Base-by-base conservation (phyloP, 495 filamentous ascomycete genomes). In the Penicillium bialowiezense region DNA sequence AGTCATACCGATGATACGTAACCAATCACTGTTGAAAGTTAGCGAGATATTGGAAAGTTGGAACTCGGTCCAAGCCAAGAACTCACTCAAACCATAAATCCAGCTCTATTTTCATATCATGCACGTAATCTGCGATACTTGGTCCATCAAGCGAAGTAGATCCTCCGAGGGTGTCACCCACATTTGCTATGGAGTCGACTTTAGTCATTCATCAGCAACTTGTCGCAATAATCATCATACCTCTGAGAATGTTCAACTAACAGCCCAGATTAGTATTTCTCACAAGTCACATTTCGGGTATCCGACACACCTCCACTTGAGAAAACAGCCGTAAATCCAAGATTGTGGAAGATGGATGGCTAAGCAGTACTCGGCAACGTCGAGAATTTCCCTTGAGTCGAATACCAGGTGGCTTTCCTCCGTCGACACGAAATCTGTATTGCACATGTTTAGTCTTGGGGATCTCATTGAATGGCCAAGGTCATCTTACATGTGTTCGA, bases 261-360 rank as follows among this genome's bases (percentile, higher is more conserved):
- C 14, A 19, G 14, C 24, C 13, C 12, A 13, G 13, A 29, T 64
- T 28, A 64, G 56, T 37, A 40, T 20, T 12, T 10, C 1, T n/a
- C n/a, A n/a, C 31, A 1, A 7, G 10, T 10, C 9, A 1, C 20
- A 10, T 13, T 38, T 19, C 3, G 13, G 18, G 10, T 18, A 21
- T 10, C 12, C 3, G 9, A 40, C 48, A 43, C 54, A 79, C 71
- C 66, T 79, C 76, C 15, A 79, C 72, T 45, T 79, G 76, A 37
- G 76, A 72, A 24, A 77, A 68, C 5, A 79, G 39, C 20, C 76
- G 68, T n/a, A 79, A 55, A 58, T 79, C 76, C 23, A 78, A 52
- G 3, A 69, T 46, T 1, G 72, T 76, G 0, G 69, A 66, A 1
- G 65, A 63, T 0, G 69, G 64, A 54, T 78, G 73, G 14, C 60